Evolutionary conservation across 352 stramenopile species (phyloP), one percentile per base, ranked within the genome.

Genomic region (Pythium graminicola): DNA sequence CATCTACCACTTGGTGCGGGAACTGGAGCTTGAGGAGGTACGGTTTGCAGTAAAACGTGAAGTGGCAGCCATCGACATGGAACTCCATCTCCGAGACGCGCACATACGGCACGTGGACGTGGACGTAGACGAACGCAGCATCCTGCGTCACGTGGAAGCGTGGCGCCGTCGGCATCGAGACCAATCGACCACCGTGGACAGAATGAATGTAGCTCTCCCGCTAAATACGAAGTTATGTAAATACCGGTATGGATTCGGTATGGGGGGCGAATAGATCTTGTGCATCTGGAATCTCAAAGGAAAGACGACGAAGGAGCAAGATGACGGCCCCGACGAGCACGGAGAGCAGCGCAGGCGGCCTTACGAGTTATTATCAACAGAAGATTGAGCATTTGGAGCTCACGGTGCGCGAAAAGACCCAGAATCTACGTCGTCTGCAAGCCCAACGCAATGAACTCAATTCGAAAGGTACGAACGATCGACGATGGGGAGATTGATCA

Each of bases 381-480:
- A 98, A 97, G 72, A 96, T 98, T 42, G 93, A 98, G 67, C 88
- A 97, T 58, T 66, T 98, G 52, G 90, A 98, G 73, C 69, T 97
- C 49, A 89, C 88, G 29, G 86, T 97, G 60, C 85, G 90, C 42
- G 91, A 98, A 59, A 95, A 97, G 71, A 96, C 88, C 44, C 85
- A 97, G 66, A 98, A 99, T 64, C 74, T 99, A 45, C 88, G 96
- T 50, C 93, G 97, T 58, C 87, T 99, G 40, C 97, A 99, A 77
- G 97, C 97, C 45, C 96, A 99, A 67, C 91, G 97, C 54, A 99
- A 99, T 69, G 96, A 99, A 81, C 85, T 99, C 50, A 99, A 99
- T 78, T 97, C 95, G 29, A 91, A 98, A 95, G 86, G 93, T 98
- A 57, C 20, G 52, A 24, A 40, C 5, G 45, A n/a, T 16, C 29